These are phyloP conservation scores for Dioszegia aurantiaca DNA, from an alignment of 768 basidiomycete genomes.

Conservation along the genomic window DNA sequence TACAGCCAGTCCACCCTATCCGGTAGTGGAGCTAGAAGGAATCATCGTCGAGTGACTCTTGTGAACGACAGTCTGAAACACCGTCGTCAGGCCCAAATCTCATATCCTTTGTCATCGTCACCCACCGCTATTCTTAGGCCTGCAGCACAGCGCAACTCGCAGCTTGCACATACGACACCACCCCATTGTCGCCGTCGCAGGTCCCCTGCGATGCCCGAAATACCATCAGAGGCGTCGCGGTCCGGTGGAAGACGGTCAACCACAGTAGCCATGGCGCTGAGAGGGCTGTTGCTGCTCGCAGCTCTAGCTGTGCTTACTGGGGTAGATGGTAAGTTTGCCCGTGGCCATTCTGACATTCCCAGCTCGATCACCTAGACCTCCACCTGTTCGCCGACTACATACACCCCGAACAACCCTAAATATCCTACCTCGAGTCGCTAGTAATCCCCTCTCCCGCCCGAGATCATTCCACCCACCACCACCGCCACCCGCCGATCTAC, in stretches of 20 bases:
- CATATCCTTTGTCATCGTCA: too few relatives aligned
- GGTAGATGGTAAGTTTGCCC: conserved; percentile 1
- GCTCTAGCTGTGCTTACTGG: background rate
- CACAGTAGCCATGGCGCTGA: background rate
- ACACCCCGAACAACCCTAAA: conserved; percentile 61
- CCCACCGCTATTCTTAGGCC: too few relatives aligned
- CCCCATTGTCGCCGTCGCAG: background rate
- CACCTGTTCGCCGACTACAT: conserved; percentile 36
- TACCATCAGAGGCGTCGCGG: background rate
- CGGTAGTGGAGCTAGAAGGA: too few relatives aligned
- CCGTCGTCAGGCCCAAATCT: too few relatives aligned
- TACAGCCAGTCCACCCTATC: too few relatives aligned
- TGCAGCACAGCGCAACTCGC: too few relatives aligned
- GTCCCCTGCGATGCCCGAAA: background rate
- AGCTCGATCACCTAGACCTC: conserved; percentile 44
- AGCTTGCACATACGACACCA: too few relatives aligned
- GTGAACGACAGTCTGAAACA: too few relatives aligned
- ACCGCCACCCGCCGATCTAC: conserved; percentile 58
- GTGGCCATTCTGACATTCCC: background rate
- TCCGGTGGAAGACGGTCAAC: background rate
- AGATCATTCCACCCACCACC: conserved; percentile 27
- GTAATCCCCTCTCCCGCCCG: conserved; percentile 53
- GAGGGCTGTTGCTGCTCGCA: background rate
- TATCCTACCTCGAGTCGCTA: conserved; percentile 58
- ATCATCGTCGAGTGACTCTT: too few relatives aligned